Base-by-base conservation (phyloP, 768 basidiomycete species). In the Termitomyces sp. region DNA sequence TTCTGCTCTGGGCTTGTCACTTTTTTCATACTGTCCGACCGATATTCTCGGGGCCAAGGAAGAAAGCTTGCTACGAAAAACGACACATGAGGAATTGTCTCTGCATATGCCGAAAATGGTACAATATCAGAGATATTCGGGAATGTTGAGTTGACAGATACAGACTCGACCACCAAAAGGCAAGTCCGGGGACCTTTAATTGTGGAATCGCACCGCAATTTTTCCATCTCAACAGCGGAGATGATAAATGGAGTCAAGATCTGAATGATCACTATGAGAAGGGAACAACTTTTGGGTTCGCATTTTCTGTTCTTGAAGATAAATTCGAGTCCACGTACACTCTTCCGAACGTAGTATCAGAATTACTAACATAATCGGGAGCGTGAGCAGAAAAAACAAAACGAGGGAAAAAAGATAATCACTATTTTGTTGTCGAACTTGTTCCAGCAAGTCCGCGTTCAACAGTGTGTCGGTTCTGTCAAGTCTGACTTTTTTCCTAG, bases 391-490 rank as follows among this genome's bases (percentile, higher is more conserved):
- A 37, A 25, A 25, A 12, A 38, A 50, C 20, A n/a, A 49, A 29
- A n/a, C 17, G 20, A 36, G 11, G 8, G 15, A 6, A 43, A 17
- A 49, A 37, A 38, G 38, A 37, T 38, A 57, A 64, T 73, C 63
- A 80, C 80, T 76, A 59, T 81, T 80, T 65, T 74, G 68, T 15
- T 59, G 62, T 60, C 72, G 74, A 25, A 72, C 72, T 38, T 70
- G 69, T 29, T 73, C 70, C 34, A 75, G 60, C 55, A 70, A 65
- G 9, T 57, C 25, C 17, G 32, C 40, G 29, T 40, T 45, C 50
- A 65, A 77, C 74, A 0, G 76, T 42, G 17, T 42, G 31, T 76
- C 69, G 46, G 77, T 62, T 32, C 70, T 68, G 66, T 75, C 36
- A 61, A 58, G 53, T 43, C 46, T 59, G 43, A 46, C 32, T 60